Evolutionary conservation across 306 rosid genomes (phyloP).

Genomic region (Luffa acutangula): DNA sequence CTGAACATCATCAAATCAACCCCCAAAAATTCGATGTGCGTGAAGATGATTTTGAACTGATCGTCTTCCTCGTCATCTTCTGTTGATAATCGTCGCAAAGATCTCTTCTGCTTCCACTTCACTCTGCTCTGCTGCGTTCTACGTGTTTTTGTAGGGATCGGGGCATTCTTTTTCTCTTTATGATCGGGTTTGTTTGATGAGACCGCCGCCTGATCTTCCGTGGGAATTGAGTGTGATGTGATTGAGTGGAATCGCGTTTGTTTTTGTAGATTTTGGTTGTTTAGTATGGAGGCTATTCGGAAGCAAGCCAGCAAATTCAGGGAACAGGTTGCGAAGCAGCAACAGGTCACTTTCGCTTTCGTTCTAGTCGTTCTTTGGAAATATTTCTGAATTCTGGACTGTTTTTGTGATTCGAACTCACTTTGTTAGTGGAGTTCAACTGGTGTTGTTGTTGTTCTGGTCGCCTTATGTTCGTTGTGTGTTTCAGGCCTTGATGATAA

Average conservation of each 20-base stretch:
- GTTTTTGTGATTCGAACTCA: not conserved
- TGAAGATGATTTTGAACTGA: too few relatives aligned
- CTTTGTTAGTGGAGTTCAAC: not conserved
- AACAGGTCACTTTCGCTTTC: slow-evolving; percentile 43
- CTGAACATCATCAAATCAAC: not conserved
- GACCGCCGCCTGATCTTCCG: not conserved
- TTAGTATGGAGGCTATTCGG: slow-evolving; percentile 62
- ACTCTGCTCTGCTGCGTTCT: not conserved
- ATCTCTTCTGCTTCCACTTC: not conserved
- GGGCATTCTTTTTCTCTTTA: not conserved
- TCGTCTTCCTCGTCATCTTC: not conserved
- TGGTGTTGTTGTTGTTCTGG: not conserved
- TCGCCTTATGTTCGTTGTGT: slow-evolving; percentile 9
- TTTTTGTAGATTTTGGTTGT: not conserved
- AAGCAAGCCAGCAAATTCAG: slow-evolving; percentile 86
- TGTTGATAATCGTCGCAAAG: not conserved
- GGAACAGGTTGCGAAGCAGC: slow-evolving; percentile 89
- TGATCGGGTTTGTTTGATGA: not conserved
- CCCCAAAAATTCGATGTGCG: not conserved
- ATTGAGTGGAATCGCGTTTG: not conserved
- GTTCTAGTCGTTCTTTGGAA: not conserved
- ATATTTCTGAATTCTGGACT: not conserved
- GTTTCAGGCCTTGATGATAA: slow-evolving; percentile 73
- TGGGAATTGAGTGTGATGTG: not conserved
- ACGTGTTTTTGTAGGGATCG: not conserved